Evolutionary conservation across 2,329 filamentous ascomycete species (phyloP), one percentile per base, ranked within the genome.

Genomic region (Aspergillus tanneri): DNA sequence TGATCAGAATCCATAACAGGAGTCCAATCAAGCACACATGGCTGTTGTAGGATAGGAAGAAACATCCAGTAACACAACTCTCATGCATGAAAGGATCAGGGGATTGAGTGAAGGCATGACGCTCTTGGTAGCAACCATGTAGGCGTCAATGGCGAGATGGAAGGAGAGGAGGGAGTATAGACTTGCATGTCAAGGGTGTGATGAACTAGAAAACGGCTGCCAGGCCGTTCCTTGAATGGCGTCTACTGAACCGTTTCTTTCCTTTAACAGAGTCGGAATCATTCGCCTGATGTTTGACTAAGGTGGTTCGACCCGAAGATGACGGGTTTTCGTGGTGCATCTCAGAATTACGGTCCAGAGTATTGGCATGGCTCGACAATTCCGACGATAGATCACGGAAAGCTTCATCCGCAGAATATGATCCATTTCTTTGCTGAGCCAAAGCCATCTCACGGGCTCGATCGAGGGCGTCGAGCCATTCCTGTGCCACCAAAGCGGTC

Each of bases 151-250:
- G n/a, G 16, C 28, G 27, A 16, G n/a, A 38, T 19, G 28, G 27
- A 25, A 9, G 46, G 32, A 32, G 22, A 41, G 38, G 47, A 28
- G 24, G n/a, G n/a, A n/a, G n/a, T n/a, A n/a, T n/a, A n/a, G n/a
- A n/a, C n/a, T n/a, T n/a, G n/a, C n/a, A n/a, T n/a, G n/a, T n/a
- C n/a, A n/a, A n/a, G n/a, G n/a, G n/a, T n/a, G 46, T 18, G 14
- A 41, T 28, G 25, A 8, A 28, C 70, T 69, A 95, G 66, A 96
- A 96, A 42, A 89, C 87, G 40, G 91, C 87, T 22, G 90, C 90
- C 40, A 96, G 80, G n/a, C 92, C 91, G 68, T 90, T 96, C 73
- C 95, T 95, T 12, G 88, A 95, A 72, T 96, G 90, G 58, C 92
- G 80, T 72, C 93, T 93, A 73, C 90, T 96, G 71, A 96, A 97